Base-by-base conservation (phyloP, 2,329 filamentous ascomycete genomes). In the Fusarium sp. region DNA sequence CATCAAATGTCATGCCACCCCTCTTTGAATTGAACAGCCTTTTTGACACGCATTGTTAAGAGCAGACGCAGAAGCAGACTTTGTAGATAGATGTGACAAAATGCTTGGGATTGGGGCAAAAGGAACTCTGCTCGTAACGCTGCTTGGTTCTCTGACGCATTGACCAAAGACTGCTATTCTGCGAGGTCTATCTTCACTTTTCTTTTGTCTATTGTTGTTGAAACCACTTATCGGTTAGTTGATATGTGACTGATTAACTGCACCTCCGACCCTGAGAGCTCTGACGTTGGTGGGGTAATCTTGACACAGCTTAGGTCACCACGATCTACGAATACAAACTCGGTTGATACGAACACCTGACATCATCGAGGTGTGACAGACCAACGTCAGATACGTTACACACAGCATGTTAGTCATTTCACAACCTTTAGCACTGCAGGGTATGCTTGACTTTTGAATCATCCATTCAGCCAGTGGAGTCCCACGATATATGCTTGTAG, bases 1-100 rank as follows among this genome's bases (percentile, higher is more conserved):
- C 32, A 60, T 56, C 23, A 19, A 32, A 19, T 35, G 56, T 25
- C 35, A 35, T 61, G 54, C 23, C 67, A 47, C 56, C 56, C 62
- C 52, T 66, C 71, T 50, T 63, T 74, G 71, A 71, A 74, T 64
- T 71, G 71, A 71, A 71, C 58, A 74, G 60, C 66, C 65, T 62
- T 67, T 72, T 62, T 73, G 47, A 62, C 54, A 57, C 60, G 46
- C 42, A 49, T 28, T 50, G 65, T 56, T 30, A 40, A 40, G 43
- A 49, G 52, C 57, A 50, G 37, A 52, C 42, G 52, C 57, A 30
- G 44, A 47, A 60, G 52, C 53, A 69, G 43, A 38, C 49, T 40
- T 59, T 71, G 70, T 67, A 71, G 33, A 68, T 61, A 72, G 57
- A 69, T 46, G 64, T 69, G 44, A 59, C 58, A 32, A 64, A 42